Evolutionary conservation across 2,329 filamentous ascomycete genomes (phyloP), one percentile per base, ranked within the genome.

Genomic region (Coleophoma eucalyptorum): DNA sequence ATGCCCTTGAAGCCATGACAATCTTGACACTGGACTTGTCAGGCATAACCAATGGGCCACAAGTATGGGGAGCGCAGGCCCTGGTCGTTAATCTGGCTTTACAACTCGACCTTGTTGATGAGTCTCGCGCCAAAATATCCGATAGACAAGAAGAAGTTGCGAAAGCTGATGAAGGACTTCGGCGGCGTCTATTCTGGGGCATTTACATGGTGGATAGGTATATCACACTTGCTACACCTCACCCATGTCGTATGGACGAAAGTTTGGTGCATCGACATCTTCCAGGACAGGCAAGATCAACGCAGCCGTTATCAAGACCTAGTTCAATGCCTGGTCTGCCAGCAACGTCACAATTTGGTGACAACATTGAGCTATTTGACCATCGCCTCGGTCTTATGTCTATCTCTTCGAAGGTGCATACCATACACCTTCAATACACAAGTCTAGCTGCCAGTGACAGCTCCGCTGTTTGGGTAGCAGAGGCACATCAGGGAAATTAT

Each of bases 11-110:
- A 32, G 42, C 42, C 6, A 21, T 44, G 21, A 26, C 26, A 13
- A 44, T 44, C 18, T 26, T 44, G 21, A 44, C 42, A n/a, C 42
- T 44, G 26, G 42, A 44, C 31, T 26, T 44, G 18, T 44, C 42
- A 8, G 19, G 42, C 8, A 44, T 44, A 19, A 44, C 42, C 6
- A 44, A 44, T 31, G 42, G 42, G 21, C 42, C 42, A 13, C 42
- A 44, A 26, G 42, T 44, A 12, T 44, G 42, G 42, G 42, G 42
- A 12, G 42, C 31, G 5, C 42, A 44, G 42, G 19, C 42, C 5
- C 7, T 44, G 11, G 31, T 44, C n/a, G 42, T 44, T 12, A 44
- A 44, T 16, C 19, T 44, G 19, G 20, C 42, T 3, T 19, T 44
- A 12, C 42, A 44, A 44, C 20, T 44, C 15, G 42, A 19, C n/a